Base-by-base conservation (phyloP, 176 grass and related monocot species). In the Carex littledalei region DNA sequence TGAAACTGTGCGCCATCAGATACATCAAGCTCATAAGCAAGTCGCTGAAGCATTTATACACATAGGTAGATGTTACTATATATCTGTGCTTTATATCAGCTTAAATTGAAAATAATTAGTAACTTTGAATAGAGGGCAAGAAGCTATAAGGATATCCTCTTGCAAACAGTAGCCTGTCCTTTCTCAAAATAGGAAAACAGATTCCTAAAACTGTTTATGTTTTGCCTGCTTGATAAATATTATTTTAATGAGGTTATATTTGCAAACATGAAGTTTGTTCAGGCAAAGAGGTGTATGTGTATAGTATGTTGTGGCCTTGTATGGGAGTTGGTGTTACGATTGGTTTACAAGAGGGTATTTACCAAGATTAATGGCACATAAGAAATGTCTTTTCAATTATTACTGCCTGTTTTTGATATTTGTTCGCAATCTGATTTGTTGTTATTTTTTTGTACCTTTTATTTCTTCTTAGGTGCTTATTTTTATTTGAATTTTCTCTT, bases 1-100 rank as follows among this genome's bases (percentile, higher is more conserved):
- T 84, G 95, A 98, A 87, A 93, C 88, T 68, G 91, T 98, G 50
- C 95, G 95, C 67, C 87, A 90, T 93, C 89, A 87, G 64, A 94
- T 98, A 87, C 92, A 98, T 29, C 90, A 90, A 84, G 62, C 34
- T 17, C 95, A 98, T 70, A 90, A 85, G 85, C 92, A 98, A 86
- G 95, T 98, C 85, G 86, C 88, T 60, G 95, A 97, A 78, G 88
- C 90, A 90, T 98, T 98, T 91, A 91, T 98, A 93, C 91, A 98
- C 80, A 98, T 98, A 93, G 95, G 95, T 93, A 89, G 26, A 13
- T 81, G 63, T 63, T 73, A 26, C n/a, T 84, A 16, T 77, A 32
- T 84, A 78, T 49, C 3, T 85, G 45, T 73, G 49, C 74, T 80
- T 60, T 91, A 20, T 37, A 20, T 39, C n/a, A 57, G 66, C 85